Base-by-base conservation (phyloP, 106 monocot species). In the Platanthera zijinensis region DNA sequence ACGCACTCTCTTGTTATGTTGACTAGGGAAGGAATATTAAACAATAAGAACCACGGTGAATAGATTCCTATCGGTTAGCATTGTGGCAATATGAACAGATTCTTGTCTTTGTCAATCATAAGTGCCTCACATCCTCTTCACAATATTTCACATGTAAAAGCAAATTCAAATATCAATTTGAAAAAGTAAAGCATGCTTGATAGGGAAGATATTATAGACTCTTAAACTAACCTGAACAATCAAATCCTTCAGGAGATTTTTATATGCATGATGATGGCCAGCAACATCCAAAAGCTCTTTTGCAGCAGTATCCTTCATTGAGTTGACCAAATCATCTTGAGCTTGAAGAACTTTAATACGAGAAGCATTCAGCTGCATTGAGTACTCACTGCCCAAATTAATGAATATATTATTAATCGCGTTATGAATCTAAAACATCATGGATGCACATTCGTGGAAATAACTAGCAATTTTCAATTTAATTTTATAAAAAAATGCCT, bases 331-430 rank as follows among this genome's bases (percentile, higher is more conserved):
- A 48, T 81, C 75, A 75, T 81, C 80, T 73, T 81, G 80, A 75
- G 56, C 80, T 56, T 81, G 80, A 47, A 81, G 80, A 69, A 81
- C 75, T 52, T 81, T 81, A n/a, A 81, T 75, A 54, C 80, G 80
- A 69, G 80, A 81, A 66, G 75, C 80, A 81, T 81, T 81, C 67
- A 81, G 69, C 80, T 81, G 80, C 80, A 81, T 81, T 18, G 80
- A 81, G 74, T 81, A 81, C 69, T 81, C 80, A 73, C 80, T 81
- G 75, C 56, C 69, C 48, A 75, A 68, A 75, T 57, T 15, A 73
- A 61, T 46, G 28, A 73, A 73, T 56, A 25, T 61, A 7, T 54
- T 22, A 51, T 54, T 22, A 51, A 53, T 78, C 52, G 45, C 57
- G 45, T n/a, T 8, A 18, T 46, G 8, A 72, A 71, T 17, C 54